Evolutionary conservation across 2,329 filamentous ascomycete species (phyloP).

Genomic region (Juglanconis juglandina): DNA sequence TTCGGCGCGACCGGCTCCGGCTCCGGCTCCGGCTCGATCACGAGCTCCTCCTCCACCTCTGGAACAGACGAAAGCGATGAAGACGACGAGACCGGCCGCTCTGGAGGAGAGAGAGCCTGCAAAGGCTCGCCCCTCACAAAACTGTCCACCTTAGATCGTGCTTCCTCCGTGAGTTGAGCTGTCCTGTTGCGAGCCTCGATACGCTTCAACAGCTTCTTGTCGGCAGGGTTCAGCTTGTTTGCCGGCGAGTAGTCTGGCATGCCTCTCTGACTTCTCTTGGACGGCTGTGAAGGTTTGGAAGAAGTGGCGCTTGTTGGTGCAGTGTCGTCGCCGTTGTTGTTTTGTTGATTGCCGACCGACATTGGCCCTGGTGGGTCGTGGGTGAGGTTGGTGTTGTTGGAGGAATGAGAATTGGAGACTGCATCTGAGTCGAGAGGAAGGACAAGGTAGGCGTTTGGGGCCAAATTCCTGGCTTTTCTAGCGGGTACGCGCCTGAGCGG

Average conservation of each 20-base stretch:
- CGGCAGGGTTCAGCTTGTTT: conserved; percentile 11
- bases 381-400: conserved; percentile 12
- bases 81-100: conserved; percentile 1
- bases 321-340: background rate
- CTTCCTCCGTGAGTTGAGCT: conserved; percentile 8
- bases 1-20: conserved; percentile 1
- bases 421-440: background rate
- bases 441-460: conserved; percentile 6
- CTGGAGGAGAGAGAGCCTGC: conserved; percentile 2
- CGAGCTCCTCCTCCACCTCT: conserved; percentile 19
- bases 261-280: conserved; percentile 15
- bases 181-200: conserved; percentile 6
- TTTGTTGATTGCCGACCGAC: background rate
- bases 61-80: conserved; percentile 17
- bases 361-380: conserved; percentile 8
- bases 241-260: conserved; percentile 16
- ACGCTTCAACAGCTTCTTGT: conserved; percentile 7
- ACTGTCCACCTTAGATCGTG: conserved; percentile 6
- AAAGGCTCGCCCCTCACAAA: conserved; percentile 7
- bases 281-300: background rate
- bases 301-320: background rate
- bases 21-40: conserved; percentile 16
- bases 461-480: conserved; percentile 12
- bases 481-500: conserved; percentile 15
- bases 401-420: conserved; percentile 8